Conservation (phyloP, 108 stramenopile genomes). For the Cyclotella atomus region DNA sequence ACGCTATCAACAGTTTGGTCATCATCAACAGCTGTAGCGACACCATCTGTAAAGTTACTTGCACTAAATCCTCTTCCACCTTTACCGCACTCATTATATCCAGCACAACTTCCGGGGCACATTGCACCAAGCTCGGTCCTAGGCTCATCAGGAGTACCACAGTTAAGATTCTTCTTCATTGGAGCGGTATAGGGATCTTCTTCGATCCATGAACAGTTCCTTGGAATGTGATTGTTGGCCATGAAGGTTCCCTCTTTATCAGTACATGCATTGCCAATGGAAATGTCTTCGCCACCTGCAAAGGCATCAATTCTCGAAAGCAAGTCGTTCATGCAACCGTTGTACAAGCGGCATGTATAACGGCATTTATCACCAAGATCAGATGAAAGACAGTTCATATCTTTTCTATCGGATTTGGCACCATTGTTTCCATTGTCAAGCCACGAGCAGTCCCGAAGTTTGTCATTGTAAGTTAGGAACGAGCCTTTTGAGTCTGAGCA, state of each 20-base stretch:
- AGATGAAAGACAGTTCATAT: conserved; percentile 36
- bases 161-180: conserved; percentile 43
- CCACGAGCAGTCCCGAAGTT: conserved; percentile 37
- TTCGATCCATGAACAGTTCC: conserved; percentile 40
- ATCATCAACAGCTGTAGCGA: not conserved
- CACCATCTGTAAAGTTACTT: not conserved
- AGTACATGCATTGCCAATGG: conserved; percentile 31
- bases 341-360: conserved; percentile 48
- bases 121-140: conserved; percentile 39
- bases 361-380: conserved; percentile 38
- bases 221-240: conserved; percentile 24
- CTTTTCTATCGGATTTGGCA: conserved; percentile 44
- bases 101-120: conserved; percentile 47
- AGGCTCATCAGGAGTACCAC: conserved; percentile 29
- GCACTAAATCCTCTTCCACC: not conserved
- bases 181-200: conserved; percentile 43
- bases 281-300: conserved; percentile 17
- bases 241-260: conserved; percentile 38
- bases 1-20: not conserved
- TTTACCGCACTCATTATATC: conserved; percentile 38
- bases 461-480: conserved; percentile 44
- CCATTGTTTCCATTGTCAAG: conserved; percentile 50
- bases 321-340: conserved; percentile 43
- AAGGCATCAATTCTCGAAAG: conserved; percentile 18
- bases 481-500: conserved; percentile 26